Conservation (phyloP, 2,329 filamentous ascomycete genomes). For the Colletotrichum cereale region DNA sequence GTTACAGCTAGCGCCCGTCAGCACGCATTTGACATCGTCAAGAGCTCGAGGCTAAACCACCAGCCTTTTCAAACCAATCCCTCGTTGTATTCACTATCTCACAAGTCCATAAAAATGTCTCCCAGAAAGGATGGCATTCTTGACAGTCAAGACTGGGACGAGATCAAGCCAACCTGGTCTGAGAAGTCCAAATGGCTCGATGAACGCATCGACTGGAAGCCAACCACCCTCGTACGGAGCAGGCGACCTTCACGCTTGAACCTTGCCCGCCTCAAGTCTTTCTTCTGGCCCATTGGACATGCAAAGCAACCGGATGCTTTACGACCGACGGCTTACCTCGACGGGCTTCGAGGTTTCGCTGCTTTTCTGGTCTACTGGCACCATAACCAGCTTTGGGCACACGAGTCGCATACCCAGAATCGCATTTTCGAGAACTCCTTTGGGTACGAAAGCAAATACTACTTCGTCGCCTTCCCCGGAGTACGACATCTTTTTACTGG, state of each 20-base stretch:
- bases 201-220: constrained; percentile 46
- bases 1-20: neutral
- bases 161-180: constrained; percentile 44
- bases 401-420: constrained; percentile 49
- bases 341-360: constrained; percentile 62
- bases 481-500: constrained; percentile 72
- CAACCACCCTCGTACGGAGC: constrained; percentile 40
- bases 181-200: constrained; percentile 42
- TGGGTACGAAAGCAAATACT: constrained; percentile 61
- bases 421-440: constrained; percentile 56
- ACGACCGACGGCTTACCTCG: constrained; percentile 60
- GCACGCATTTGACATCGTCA: constrained; percentile 11
- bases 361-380: constrained; percentile 62
- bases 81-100: neutral
- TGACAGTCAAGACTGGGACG: constrained; percentile 51
- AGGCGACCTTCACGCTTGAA: constrained; percentile 30
- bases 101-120: constrained; percentile 45
- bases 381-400: constrained; percentile 59
- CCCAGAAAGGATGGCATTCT: constrained; percentile 49
- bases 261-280: constrained; percentile 13
- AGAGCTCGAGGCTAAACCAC: neutral
- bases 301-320: constrained; percentile 38
- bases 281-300: constrained; percentile 39
- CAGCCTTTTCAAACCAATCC: neutral
- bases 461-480: constrained; percentile 65